Conservation (phyloP, 257 asterid genomes). For the Plantago ovata region DNA sequence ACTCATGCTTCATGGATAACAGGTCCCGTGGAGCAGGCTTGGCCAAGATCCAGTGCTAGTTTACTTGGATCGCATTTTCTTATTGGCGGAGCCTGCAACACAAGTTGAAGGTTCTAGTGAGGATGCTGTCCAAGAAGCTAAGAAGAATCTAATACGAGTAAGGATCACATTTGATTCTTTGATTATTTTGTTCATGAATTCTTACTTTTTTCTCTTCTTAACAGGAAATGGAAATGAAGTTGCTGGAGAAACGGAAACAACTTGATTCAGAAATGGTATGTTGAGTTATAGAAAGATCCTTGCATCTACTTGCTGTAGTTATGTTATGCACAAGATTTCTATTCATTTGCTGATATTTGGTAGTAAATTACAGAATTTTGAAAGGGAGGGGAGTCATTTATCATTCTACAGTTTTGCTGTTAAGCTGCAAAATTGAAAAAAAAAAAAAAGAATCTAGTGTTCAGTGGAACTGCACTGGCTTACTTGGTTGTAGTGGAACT, state of each 20-base stretch:
- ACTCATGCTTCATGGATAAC: conserved; percentile 24
- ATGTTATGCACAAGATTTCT: background rate
- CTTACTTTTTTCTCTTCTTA: conserved; percentile 21
- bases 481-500: no score
- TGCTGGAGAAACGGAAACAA: conserved; percentile 68
- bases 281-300: no score
- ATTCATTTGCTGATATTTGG: background rate
- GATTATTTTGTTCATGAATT: conserved; percentile 11
- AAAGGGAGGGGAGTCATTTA: no score
- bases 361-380: background rate
- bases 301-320: no score
- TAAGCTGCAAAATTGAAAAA: no score
- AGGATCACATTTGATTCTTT: conserved; percentile 28
- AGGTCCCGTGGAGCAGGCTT: conserved; percentile 99
- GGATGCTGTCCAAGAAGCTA: conserved; percentile 92
- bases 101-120: conserved; percentile 88
- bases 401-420: no score
- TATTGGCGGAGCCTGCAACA: conserved; percentile 98
- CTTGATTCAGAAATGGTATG: conserved; percentile 78
- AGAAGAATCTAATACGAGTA: conserved; percentile 81
- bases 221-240: conserved; percentile 90
- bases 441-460: no score
- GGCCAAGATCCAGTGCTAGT: conserved; percentile 98
- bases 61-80: conserved; percentile 79
- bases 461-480: no score